Evolutionary conservation across 2,329 filamentous ascomycete species (phyloP), one percentile per base, ranked within the genome.

Genomic region (Beauveria pseudobassiana): DNA sequence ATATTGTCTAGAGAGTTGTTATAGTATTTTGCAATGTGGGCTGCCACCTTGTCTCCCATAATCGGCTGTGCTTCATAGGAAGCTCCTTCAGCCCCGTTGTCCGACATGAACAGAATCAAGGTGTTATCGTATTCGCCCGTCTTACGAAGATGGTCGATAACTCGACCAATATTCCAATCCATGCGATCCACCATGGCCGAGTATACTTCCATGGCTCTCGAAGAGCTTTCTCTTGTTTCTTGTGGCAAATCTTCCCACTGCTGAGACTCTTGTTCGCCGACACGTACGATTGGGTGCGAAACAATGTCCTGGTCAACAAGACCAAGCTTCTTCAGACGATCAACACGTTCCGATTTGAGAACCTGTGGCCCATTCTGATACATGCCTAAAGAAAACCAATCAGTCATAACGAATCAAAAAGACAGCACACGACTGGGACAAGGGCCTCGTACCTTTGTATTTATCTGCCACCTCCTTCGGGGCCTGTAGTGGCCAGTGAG

Each of bases 121-220:
- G 85, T 88, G 69, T 87, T 86, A 64, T 87, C 84, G 0, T 84
- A 75, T 68, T 87, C 84, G 61, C 78, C 82, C 2, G 78, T 81
- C 49, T 77, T 69, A 62, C 81, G 74, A 3, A 87, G 77, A 65
- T 86, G 82, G 42, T 82, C 74, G 24, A 86, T 72, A 2, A 87
- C 80, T 61, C 81, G 82, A 43, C 84, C 84, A 20, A 88, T 78
- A 63, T 86, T 84, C 62, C 70, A 69, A 66, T 88, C 85, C 59
- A 87, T 86, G 57, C 76, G 76, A 62, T 87, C 83, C 3, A 87
- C 84, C 82, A 88, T 87, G 14, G 76, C 85, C 0, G 85, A 84
- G 63, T 82, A 88, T 3, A 82, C 79, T 66, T 87, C 84, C 84
- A 86, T 86, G 0, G 81, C 79, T 26, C 74, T 78, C 66, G 70